Evolutionary conservation across 1,284 basidiomycete species (phyloP), one percentile per base, ranked within the genome.

Genomic region (Schizophyllum amplum): DNA sequence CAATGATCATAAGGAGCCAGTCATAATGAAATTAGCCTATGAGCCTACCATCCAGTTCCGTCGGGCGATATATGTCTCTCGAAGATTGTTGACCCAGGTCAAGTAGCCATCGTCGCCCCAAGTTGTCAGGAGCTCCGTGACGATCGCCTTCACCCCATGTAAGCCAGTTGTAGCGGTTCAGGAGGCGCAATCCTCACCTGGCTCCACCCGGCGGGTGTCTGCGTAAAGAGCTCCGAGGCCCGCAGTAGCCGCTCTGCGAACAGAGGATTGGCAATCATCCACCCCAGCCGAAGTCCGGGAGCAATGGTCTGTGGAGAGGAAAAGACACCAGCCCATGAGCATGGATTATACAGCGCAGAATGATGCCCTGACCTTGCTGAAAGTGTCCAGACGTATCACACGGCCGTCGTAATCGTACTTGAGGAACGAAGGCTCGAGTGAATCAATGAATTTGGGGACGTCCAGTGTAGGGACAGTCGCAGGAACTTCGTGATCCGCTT

Each of bases 381-480:
- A 92, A 0, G 86, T 84, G 66, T 92, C 89, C 24, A 92, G 70
- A 3, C 88, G 84, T 53, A 92, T 79, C 25, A 92, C 90, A 21
- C 90, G 81, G 1, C 89, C 90, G 68, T 92, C 82, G 59, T 82
- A 82, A 67, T 92, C 90, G 55, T 72, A 84, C 74, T 75, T 80
- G 52, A 93, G 72, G 71, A 83, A 94, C 49, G 80, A 84, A 0
- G 89, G 89, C 0, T 77, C 80, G 21, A 93, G 75, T 20, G 70
- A 75, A 1, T 73, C 67, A 26, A 88, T 61, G 65, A 77, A 90
- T 54, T 67, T 64, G 47, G 75, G 68, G 7, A 42, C 17, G 52
- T 73, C 62, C 57, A 66, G 51, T 50, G 60, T 24, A n/a, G 60
- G 54, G 23, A 24, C 55, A 15, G 59, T 51, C 17, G 33, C 33